Conservation (phyloP, 257 asterid species). For the Nicotiana otophora region DNA sequence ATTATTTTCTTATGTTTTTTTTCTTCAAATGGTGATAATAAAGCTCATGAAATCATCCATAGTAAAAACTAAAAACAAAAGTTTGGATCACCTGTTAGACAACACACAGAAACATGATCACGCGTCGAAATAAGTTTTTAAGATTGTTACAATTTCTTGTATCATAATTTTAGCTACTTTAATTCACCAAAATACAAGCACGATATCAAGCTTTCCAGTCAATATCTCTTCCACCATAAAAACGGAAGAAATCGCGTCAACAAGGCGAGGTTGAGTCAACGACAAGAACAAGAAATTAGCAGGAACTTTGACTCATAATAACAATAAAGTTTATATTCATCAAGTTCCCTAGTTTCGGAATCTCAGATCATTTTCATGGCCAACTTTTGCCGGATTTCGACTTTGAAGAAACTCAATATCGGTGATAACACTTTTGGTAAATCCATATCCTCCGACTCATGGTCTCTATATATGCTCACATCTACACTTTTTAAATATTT, state of each 20-base stretch:
- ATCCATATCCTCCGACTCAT: slow-evolving; percentile 24
- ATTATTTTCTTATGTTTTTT: no score
- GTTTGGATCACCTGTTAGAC: not conserved
- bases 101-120: no score
- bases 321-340: slow-evolving; percentile 46
- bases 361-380: slow-evolving; percentile 43
- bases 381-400: no score
- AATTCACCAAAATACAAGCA: not conserved
- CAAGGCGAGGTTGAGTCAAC: not conserved
- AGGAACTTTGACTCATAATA: slow-evolving; percentile 13
- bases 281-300: not conserved
- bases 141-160: not conserved
- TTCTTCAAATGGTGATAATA: not conserved
- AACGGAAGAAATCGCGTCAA: not conserved
- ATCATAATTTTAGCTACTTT: not conserved
- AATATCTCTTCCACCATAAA: slow-evolving; percentile 12
- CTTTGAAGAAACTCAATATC: slow-evolving; percentile 47
- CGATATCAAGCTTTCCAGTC: slow-evolving; percentile 7
- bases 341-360: slow-evolving; percentile 27
- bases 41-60: slow-evolving; percentile 8
- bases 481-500: slow-evolving; percentile 37
- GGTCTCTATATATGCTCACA: slow-evolving; percentile 48
- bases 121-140: not conserved
- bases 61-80: slow-evolving; percentile 10
- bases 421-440: no score